Evolutionary conservation across 2,329 filamentous ascomycete species (phyloP), one percentile per base, ranked within the genome.

Genomic region (Fusarium sp.): DNA sequence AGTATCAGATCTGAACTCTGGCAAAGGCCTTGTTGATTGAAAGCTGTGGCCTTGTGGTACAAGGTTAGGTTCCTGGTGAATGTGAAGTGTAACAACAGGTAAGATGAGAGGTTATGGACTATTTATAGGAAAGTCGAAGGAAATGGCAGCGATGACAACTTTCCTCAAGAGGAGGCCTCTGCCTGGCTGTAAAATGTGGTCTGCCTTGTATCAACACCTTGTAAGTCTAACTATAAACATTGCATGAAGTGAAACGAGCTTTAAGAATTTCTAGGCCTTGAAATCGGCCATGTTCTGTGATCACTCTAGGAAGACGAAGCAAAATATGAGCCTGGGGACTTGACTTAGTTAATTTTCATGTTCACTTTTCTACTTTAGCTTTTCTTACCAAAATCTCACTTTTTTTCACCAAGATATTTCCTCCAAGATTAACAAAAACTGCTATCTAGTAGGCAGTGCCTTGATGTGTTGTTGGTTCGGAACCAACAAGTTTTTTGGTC

Each of bases 401-500:
- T 57, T 32, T 46, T 20, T 20, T 20, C 7, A 20, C 4, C 3
- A 29, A 56, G 14, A 5, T 30, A 3, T 11, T 5, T 3, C 18
- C 8, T 16, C 3, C 8, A 4, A n/a, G 12, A 20, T 7, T 14
- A 10, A 5, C 6, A 25, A 24, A 16, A 8, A 42, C 2, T 5
- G 5, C 4, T 20, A 6, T 9, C 9, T 1, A 18, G 15, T 3
- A 11, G 15, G n/a, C 16, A 30, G 1, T 27, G 27, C 12, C n/a
- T 20, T 7, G 2, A 43, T 7, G 27, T 30, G 25, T 25, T 34
- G 47, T 59, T 38, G 15, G 56, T 32, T 38, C 14, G 6, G 7
- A 40, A 56, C 58, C 58, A 60, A 56, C 58, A 60, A 11, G 20
- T 8, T 10, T 9, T 25, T 16, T 32, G 15, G 7, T 20, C 30